Conservation (phyloP, 805 yeast genomes). For the Tetrapisispora pingtungensis region DNA sequence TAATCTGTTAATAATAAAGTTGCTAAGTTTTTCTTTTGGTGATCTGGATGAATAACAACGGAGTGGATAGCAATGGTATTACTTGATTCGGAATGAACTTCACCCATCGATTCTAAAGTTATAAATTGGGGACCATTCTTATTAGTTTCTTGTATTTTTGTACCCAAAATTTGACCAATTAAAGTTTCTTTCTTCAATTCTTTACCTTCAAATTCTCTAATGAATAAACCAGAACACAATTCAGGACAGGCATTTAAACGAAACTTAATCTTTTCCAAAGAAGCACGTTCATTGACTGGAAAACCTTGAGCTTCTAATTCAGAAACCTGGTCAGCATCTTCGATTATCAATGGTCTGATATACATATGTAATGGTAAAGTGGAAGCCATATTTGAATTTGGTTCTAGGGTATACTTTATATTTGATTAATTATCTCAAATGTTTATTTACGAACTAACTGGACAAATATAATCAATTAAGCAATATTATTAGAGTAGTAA, state of each 20-base stretch:
- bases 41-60: slow-evolving; percentile 64
- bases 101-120: slow-evolving; percentile 24
- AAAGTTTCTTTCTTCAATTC: slow-evolving; percentile 43
- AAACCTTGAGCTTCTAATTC: slow-evolving; percentile 62
- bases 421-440: no score
- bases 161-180: slow-evolving; percentile 73
- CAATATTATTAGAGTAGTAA: no score
- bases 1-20: slow-evolving; percentile 78
- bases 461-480: no score
- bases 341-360: slow-evolving; percentile 68
- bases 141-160: slow-evolving; percentile 40
- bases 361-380: slow-evolving; percentile 50
- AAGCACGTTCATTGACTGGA: slow-evolving; percentile 58
- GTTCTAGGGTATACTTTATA: no score
- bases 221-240: slow-evolving; percentile 76
- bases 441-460: no score
- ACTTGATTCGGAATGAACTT: slow-evolving; percentile 65
- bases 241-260: slow-evolving; percentile 81
- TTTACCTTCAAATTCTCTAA: slow-evolving; percentile 46
- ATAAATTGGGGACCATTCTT: slow-evolving; percentile 10
- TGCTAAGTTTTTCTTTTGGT: slow-evolving; percentile 75
- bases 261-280: slow-evolving; percentile 53
- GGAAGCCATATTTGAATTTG: slow-evolving; percentile 24
- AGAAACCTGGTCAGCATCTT: slow-evolving; percentile 54
- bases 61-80: slow-evolving; percentile 73